phyloP scores from a whole-genome alignment of 2,329 filamentous ascomycete genomes.

The Fusarium verrucosum region DNA sequence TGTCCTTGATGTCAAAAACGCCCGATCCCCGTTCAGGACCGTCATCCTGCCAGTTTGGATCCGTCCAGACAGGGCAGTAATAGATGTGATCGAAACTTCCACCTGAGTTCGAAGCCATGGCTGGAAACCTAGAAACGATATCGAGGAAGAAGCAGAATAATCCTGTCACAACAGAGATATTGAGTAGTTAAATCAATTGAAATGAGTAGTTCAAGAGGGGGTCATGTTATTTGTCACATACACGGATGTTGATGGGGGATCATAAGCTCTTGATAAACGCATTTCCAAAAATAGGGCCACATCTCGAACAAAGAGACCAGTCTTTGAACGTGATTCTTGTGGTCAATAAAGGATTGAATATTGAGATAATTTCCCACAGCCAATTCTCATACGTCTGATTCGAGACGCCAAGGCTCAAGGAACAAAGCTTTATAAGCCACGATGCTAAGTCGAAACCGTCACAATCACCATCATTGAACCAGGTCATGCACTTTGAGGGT shows the following conservation, averaged over 20 bases:
- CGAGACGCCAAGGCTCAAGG: background rate
- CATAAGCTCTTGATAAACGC: background rate
- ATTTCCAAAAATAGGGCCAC: background rate
- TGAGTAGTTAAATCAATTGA: background rate
- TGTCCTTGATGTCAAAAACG: slow-evolving; percentile 25
- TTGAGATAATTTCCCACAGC: background rate
- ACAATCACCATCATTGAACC: background rate
- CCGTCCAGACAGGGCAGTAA: slow-evolving; percentile 44
- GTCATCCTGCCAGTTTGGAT: slow-evolving; percentile 43
- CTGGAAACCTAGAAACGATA: background rate
- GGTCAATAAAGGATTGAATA: background rate
- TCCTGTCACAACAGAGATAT: background rate
- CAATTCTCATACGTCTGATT: background rate
- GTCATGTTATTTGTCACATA: background rate
- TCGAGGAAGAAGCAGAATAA: background rate
- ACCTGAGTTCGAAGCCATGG: slow-evolving; percentile 5
- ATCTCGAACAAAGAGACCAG: background rate
- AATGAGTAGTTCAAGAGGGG: background rate
- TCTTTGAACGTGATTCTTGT: background rate
- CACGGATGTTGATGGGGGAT: background rate
- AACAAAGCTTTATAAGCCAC: slow-evolving; percentile 18
- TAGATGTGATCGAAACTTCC: slow-evolving; percentile 11
- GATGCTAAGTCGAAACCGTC: background rate
- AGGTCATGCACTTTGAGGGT: background rate
- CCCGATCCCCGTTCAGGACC: slow-evolving; percentile 4